Conservation (phyloP, 768 basidiomycete species). For the Hortiboletus flavorubellus region DNA sequence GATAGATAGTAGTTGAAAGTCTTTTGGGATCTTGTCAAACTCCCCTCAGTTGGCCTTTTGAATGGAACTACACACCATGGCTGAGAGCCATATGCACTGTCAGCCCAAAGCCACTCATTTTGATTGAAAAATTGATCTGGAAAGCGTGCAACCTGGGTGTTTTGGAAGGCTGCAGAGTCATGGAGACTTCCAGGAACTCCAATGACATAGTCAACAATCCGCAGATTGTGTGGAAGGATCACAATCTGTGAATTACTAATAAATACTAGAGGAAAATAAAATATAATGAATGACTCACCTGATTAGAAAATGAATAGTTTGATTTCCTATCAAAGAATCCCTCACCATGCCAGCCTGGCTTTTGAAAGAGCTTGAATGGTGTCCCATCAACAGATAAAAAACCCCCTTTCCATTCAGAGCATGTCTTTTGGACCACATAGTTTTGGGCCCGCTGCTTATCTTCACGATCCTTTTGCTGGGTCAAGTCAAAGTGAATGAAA, state of each 20-base stretch:
- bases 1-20: too few relatives aligned
- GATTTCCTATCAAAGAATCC: constrained; percentile 14
- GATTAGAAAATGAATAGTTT: constrained; percentile 8
- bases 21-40: too few relatives aligned
- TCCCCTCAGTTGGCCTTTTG: too few relatives aligned
- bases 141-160: too few relatives aligned
- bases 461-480: background rate
- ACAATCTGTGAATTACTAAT: background rate
- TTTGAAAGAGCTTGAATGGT: constrained; percentile 17
- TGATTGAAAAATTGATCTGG: too few relatives aligned
- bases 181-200: constrained; percentile 14
- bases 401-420: background rate
- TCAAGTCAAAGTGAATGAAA: constrained; percentile 3
- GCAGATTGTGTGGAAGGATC: constrained; percentile 10
- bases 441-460: background rate
- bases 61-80: too few relatives aligned
- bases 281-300: constrained; percentile 7
- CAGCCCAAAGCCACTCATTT: too few relatives aligned
- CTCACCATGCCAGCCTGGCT: constrained; percentile 19
- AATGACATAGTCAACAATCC: constrained; percentile 15
- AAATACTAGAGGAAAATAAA: background rate
- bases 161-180: too few relatives aligned
- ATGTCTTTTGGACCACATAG: too few relatives aligned
- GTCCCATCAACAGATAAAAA: constrained; percentile 11
- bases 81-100: too few relatives aligned